phyloP scores from a whole-genome alignment of 2,329 filamentous ascomycete species.

The Atkinsonella texensis region DNA sequence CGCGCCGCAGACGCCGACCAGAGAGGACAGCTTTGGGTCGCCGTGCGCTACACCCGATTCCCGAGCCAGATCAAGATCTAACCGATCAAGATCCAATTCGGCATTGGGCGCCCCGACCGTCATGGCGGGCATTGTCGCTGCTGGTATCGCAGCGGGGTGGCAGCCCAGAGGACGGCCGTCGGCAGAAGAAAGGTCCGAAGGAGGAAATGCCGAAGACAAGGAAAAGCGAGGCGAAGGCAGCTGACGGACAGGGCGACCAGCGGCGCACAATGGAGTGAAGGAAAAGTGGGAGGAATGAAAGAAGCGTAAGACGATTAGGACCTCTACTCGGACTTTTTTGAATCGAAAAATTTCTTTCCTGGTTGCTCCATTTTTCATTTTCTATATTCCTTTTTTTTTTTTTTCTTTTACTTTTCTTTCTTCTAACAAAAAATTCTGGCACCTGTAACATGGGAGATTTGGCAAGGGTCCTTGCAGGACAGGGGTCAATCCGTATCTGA shows the following conservation, averaged over 20 bases:
- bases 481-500: not conserved
- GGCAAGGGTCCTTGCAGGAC: not conserved
- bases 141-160: conserved; percentile 65
- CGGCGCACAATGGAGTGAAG: conserved; percentile 15
- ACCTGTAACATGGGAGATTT: not conserved
- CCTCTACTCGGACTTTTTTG: not conserved
- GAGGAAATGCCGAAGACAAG: conserved; percentile 5
- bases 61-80: conserved; percentile 55
- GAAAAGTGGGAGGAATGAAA: no score
- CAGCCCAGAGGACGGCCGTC: conserved; percentile 49
- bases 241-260: conserved; percentile 11
- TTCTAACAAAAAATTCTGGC: no score
- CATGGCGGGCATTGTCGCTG: conserved; percentile 75
- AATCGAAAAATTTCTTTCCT: conserved; percentile 1
- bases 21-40: conserved; percentile 39
- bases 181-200: conserved; percentile 14
- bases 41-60: conserved; percentile 45
- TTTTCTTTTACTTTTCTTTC: not conserved
- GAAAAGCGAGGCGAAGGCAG: conserved; percentile 8
- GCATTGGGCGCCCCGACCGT: conserved; percentile 63
- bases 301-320: no score
- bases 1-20: conserved; percentile 50
- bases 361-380: not conserved
- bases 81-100: conserved; percentile 53
- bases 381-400: not conserved